phyloP scores from a whole-genome alignment of 176 grass and related monocot genomes.

The Zizania latifolia region DNA sequence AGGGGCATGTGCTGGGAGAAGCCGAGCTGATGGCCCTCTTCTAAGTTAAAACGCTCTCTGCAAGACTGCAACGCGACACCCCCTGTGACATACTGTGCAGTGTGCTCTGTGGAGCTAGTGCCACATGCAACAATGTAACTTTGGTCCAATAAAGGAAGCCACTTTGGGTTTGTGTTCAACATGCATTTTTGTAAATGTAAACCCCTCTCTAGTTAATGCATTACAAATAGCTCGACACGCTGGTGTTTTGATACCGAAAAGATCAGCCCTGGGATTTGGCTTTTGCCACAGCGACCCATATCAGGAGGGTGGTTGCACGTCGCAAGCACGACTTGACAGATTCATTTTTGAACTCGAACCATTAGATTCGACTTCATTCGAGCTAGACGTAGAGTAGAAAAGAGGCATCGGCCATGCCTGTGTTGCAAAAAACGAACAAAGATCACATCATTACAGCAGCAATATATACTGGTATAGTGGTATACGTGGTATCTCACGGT shows the following conservation, averaged over 20 bases:
- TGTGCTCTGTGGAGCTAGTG: background rate
- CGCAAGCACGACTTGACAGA: background rate
- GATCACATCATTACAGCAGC: background rate
- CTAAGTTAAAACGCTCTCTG: background rate
- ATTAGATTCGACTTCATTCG: too few relatives aligned
- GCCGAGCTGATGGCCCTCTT: constrained; percentile 63
- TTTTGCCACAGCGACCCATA: too few relatives aligned
- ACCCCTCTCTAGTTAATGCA: too few relatives aligned
- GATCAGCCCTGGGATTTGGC: too few relatives aligned
- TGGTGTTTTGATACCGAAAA: too few relatives aligned
- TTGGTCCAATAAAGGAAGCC: constrained; percentile 24
- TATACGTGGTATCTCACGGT: too few relatives aligned
- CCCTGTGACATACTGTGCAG: background rate
- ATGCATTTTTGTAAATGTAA: background rate
- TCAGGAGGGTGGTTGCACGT: too few relatives aligned
- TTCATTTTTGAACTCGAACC: too few relatives aligned
- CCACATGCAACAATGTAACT: background rate
- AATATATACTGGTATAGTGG: background rate
- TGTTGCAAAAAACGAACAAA: background rate
- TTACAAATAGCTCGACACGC: too few relatives aligned
- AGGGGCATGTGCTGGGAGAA: constrained; percentile 63
- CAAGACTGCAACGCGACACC: background rate
- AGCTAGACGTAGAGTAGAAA: too few relatives aligned
- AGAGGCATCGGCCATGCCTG: background rate
- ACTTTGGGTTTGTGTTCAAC: background rate